Conservation (phyloP, 2,329 filamentous ascomycete species). For the Aspergillus novoparasiticus region DNA sequence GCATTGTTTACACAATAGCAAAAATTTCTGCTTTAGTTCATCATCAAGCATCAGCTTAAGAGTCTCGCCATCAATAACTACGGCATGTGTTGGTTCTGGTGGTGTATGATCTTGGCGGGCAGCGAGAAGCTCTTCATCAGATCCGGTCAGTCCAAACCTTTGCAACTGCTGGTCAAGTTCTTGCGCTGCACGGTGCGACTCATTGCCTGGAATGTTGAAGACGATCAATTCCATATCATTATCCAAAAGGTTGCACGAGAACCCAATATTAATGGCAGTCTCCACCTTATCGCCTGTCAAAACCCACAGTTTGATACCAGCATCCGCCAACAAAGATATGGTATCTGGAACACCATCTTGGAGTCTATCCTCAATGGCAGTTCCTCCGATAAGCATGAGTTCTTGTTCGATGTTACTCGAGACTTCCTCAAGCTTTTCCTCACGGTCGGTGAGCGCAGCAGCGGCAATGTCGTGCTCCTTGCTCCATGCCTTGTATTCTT, state of each 20-base stretch:
- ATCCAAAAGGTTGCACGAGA: conserved; percentile 95
- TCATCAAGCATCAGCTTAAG: conserved; percentile 86
- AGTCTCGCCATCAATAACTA: conserved; percentile 94
- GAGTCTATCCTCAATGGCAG: conserved; percentile 93
- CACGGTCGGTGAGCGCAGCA: conserved; percentile 78
- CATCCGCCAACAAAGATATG: conserved; percentile 84
- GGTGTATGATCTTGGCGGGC: conserved; percentile 84
- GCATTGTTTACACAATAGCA: conserved; percentile 95
- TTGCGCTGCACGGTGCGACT: conserved; percentile 64
- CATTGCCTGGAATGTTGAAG: conserved; percentile 79
- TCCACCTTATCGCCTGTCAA: conserved; percentile 98
- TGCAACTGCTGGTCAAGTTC: conserved; percentile 74
- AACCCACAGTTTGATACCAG: conserved; percentile 98
- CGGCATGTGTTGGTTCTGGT: conserved; percentile 82
- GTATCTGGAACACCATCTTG: conserved; percentile 97
- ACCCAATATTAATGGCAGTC: conserved; percentile 99
- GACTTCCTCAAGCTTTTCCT: conserved; percentile 88
- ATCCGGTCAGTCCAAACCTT: conserved; percentile 75
- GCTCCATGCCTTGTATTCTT: conserved; percentile 83
- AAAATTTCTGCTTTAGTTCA: conserved; percentile 82
- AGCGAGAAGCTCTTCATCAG: conserved; percentile 77
- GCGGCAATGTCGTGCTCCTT: conserved; percentile 85
- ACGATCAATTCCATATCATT: conserved; percentile 98
- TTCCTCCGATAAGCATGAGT: conserved; percentile 84
- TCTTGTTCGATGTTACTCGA: conserved; percentile 91